A percentile compares a stretch with the other conserved stretches of the same genome.
These are phyloP conservation scores for Spizellomyces sp. DNA, from an alignment of 192 early-diverging fungal genomes.

Conservation along the genomic window DNA sequence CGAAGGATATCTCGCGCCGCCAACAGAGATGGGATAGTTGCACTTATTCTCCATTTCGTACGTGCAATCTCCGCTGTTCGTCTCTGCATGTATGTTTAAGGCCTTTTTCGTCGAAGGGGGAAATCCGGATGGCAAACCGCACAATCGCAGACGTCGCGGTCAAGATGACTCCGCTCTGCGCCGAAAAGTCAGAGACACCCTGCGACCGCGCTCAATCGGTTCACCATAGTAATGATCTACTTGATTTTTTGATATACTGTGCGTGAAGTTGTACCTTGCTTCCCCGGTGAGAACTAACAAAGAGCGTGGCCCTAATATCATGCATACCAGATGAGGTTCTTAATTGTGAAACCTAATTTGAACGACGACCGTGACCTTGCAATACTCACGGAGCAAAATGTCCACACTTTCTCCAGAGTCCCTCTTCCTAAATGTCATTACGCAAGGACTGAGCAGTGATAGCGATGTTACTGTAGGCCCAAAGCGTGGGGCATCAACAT, in stretches of 20 bases:
- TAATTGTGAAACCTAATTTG: not conserved
- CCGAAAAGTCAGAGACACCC: slow-evolving; percentile 67
- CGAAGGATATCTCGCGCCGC: no score
- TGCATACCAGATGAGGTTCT: not conserved
- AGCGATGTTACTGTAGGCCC: slow-evolving; percentile 61
- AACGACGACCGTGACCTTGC: not conserved
- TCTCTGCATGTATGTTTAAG: no score
- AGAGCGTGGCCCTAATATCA: slow-evolving; percentile 54
- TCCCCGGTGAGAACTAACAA: slow-evolving; percentile 57
- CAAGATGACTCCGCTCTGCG: not conserved
- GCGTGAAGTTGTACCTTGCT: slow-evolving; percentile 62
- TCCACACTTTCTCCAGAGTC: slow-evolving; percentile 27
- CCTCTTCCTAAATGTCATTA: slow-evolving; percentile 62
- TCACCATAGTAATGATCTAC: slow-evolving; percentile 45
- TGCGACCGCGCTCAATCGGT: slow-evolving; percentile 54
- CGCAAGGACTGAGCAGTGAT: slow-evolving; percentile 63
- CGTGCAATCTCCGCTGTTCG: no score
- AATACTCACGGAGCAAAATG: slow-evolving; percentile 13
- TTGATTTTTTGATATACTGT: slow-evolving; percentile 67
- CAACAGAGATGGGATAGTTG: no score
- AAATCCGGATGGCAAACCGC: not conserved
- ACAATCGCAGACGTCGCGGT: not conserved
- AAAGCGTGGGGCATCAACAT: slow-evolving; percentile 63
- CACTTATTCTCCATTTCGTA: no score
- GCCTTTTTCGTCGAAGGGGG: no score